Evolutionary conservation across 2,329 filamentous ascomycete genomes (phyloP), one percentile per base, ranked within the genome.

Genomic region (Cercospora brassicicola): DNA sequence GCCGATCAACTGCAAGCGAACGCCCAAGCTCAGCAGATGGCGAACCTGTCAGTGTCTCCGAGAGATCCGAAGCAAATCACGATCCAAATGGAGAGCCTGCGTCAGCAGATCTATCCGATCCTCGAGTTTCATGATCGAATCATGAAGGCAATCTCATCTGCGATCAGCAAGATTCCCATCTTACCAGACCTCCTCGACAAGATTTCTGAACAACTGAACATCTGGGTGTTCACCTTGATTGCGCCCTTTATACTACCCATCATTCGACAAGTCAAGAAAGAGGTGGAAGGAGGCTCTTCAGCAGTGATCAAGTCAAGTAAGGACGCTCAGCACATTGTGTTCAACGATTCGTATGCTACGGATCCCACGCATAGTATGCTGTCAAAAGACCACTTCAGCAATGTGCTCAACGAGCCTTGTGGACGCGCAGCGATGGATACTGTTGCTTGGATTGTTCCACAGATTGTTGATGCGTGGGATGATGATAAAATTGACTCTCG

Each of bases 291-390:
- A 3, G 94, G 94, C 30, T 95, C 93, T 2, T 89, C 88, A 2
- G 92, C 96, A 79, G 91, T 97, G 75, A 96, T 97, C 71, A 85
- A 92, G 74, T 93, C 90, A 82, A 94, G 91, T 78, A 86, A 90
- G 78, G 87, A 90, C 63, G 90, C 96, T 82, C 93, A 97, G 81
- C 88, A 91, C 75, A 86, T 95, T 73, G 93, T 97, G 59, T 97
- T 96, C 80, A 81, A 91, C 55, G 89, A 97, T 72, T 90, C 95
- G 76, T 70, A 86, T 62, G 90, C 83, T 70, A 89, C 88, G 20
- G 90, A 97, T 76, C 94, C 94, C 0, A 97, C 94, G 1, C 94
- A 97, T 82, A 96, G 92, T 20, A 97, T 97, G 93, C 83, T 97
- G 62, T 93, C 93, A 67, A 97, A 97, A 82, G 94, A 97, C 76